phyloP scores from a whole-genome alignment of 495 filamentous ascomycete species.

The Talaromyces wortmannii region DNA sequence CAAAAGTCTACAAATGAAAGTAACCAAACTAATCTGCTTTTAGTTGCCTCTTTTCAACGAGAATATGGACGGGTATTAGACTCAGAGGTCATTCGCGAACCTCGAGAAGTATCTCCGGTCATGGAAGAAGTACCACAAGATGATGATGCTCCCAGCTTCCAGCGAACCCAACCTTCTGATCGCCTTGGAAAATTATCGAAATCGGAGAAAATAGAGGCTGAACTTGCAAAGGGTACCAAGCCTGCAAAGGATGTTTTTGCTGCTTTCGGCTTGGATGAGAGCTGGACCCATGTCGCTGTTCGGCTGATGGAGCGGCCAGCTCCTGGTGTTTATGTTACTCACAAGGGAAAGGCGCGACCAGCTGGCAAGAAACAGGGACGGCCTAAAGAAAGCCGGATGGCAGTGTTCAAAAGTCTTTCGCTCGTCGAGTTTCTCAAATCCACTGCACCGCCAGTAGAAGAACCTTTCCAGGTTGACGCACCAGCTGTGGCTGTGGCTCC shows the following conservation, averaged over 20 bases:
- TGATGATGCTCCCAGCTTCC: background rate
- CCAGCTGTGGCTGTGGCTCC: background rate
- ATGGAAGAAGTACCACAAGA: background rate
- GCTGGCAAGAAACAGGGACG: conserved; percentile 39
- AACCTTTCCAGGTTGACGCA: background rate
- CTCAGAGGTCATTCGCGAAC: background rate
- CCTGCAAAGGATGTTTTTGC: conserved; percentile 30
- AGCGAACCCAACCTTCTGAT: background rate
- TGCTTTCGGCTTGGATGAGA: conserved; percentile 34
- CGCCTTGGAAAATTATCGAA: background rate
- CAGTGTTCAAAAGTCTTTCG: conserved; percentile 36
- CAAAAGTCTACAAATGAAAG: background rate
- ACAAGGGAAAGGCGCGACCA: conserved; percentile 36
- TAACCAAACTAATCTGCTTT: background rate
- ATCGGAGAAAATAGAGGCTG: conserved; percentile 10
- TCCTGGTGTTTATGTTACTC: conserved; percentile 46
- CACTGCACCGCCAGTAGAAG: background rate
- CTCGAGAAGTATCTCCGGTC: background rate
- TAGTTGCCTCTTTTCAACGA: conserved; percentile 1
- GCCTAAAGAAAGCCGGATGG: conserved; percentile 40
- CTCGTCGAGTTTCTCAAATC: conserved; percentile 4
- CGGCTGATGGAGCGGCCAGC: conserved; percentile 28
- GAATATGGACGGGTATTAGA: background rate
- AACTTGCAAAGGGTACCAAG: conserved; percentile 16
- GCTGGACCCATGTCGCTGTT: conserved; percentile 38